Conservation (phyloP, 176 grass and related monocot genomes). For the Otatea glauca region DNA sequence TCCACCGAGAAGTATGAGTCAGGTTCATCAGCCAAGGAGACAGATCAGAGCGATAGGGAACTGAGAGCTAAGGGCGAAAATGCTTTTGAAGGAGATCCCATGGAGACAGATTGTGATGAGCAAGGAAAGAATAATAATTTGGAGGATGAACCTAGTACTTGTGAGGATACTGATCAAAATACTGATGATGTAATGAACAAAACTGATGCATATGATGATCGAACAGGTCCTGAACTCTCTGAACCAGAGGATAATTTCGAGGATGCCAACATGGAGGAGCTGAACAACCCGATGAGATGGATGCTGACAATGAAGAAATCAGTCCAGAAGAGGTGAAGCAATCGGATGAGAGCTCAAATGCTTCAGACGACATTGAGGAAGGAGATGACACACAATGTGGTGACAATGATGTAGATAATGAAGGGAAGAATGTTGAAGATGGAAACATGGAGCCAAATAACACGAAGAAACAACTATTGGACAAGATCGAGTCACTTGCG, state of each 20-base stretch:
- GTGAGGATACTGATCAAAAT: constrained; percentile 53
- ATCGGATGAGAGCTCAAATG: constrained; percentile 49
- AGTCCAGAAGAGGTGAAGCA: constrained; percentile 52
- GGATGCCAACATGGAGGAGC: constrained; percentile 62
- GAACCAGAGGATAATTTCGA: constrained; percentile 62
- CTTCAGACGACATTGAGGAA: constrained; percentile 57
- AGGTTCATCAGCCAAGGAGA: constrained; percentile 68
- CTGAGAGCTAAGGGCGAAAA: constrained; percentile 87
- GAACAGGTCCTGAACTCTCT: constrained; percentile 59
- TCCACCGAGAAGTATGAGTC: constrained; percentile 78
- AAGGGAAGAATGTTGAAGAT: constrained; percentile 59
- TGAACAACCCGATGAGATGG: constrained; percentile 47
- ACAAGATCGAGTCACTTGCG: constrained; percentile 54
- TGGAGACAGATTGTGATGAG: constrained; percentile 61
- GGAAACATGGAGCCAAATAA: constrained; percentile 56
- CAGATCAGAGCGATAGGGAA: constrained; percentile 61
- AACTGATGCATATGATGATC: constrained; percentile 83
- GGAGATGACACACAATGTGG: constrained; percentile 47
- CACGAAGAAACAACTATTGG: constrained; percentile 48
- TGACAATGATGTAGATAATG: constrained; percentile 44
- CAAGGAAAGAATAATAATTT: constrained; percentile 48
- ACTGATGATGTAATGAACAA: constrained; percentile 65
- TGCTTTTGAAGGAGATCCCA: constrained; percentile 60
- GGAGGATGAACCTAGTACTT: constrained; percentile 60
- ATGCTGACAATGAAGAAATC: constrained; percentile 50